Percentiles rank a stretch among this genome's conserved stretches.
These are phyloP conservation scores for Colletotrichum lini DNA, from an alignment of 2,329 filamentous ascomycete species.

Conservation along the genomic window DNA sequence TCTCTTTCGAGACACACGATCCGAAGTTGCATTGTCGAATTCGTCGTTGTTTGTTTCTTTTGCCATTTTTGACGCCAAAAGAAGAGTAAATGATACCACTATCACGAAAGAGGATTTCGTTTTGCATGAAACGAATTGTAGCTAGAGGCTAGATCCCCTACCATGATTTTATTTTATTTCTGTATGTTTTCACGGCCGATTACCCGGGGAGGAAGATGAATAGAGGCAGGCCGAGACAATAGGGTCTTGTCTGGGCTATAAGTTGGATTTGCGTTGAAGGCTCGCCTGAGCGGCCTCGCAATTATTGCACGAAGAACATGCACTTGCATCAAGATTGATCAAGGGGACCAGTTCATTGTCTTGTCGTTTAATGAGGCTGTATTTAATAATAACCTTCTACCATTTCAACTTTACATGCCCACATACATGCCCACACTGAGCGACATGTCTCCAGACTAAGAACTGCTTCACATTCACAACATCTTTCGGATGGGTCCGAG, in stretches of 20 bases:
- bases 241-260: neutral
- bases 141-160: slow-evolving; percentile 21
- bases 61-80: slow-evolving; percentile 9
- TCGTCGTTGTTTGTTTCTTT: slow-evolving; percentile 23
- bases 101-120: slow-evolving; percentile 24
- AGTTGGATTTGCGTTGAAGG: neutral
- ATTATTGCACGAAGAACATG: slow-evolving; percentile 1
- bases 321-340: slow-evolving; percentile 7
- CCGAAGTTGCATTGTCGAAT: slow-evolving; percentile 13
- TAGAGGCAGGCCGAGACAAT: neutral
- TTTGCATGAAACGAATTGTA: slow-evolving; percentile 21
- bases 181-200: too few species aligned
- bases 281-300: neutral
- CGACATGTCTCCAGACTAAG: too few species aligned
- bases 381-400: slow-evolving; percentile 27
- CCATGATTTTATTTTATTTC: too few species aligned
- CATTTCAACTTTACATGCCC: neutral
- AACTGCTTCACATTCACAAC: too few species aligned
- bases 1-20: neutral
- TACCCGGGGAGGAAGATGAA: neutral
- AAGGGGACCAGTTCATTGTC: neutral
- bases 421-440: neutral
- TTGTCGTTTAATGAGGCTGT: slow-evolving; percentile 19
- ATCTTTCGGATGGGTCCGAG: too few species aligned
- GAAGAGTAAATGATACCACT: slow-evolving; percentile 40